phyloP scores from a whole-genome alignment of 441 rosid genomes.

The Erodium texanum region DNA sequence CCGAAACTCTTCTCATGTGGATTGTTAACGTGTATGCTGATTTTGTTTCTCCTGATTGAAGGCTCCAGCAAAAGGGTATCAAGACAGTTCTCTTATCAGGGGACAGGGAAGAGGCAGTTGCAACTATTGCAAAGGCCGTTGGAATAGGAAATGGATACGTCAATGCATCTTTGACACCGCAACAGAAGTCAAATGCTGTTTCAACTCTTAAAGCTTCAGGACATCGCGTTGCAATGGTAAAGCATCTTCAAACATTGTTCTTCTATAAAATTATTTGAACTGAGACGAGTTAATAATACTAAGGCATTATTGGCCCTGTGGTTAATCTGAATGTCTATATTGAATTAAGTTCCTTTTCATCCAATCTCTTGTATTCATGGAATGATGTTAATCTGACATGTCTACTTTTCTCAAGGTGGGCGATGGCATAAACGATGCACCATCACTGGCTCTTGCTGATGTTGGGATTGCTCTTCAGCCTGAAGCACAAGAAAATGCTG shows the following conservation, averaged over 20 bases:
- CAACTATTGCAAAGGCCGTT: slow-evolving; percentile 60
- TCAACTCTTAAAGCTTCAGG: slow-evolving; percentile 72
- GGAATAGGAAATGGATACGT: slow-evolving; percentile 55
- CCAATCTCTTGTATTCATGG: neutral
- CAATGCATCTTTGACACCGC: slow-evolving; percentile 68
- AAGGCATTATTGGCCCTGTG: neutral
- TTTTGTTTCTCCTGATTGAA: slow-evolving; percentile 19
- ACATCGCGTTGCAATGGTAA: slow-evolving; percentile 82
- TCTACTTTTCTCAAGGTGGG: slow-evolving; percentile 49
- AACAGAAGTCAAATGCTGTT: slow-evolving; percentile 59
- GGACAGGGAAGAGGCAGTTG: slow-evolving; percentile 96
- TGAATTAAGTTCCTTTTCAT: neutral
- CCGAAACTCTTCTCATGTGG: neutral
- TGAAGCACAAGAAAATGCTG: slow-evolving; percentile 86
- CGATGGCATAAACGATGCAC: slow-evolving; percentile 96
- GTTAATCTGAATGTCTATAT: neutral
- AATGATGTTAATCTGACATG: slow-evolving; percentile 12
- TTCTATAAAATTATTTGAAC: slow-evolving; percentile 12
- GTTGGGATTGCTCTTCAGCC: slow-evolving; percentile 83
- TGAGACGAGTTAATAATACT: neutral
- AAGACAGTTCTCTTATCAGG: slow-evolving; percentile 75
- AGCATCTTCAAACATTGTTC: slow-evolving; percentile 9
- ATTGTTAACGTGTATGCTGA: neutral
- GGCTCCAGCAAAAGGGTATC: slow-evolving; percentile 79
- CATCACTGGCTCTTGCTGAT: slow-evolving; percentile 86